Evolutionary conservation across 768 basidiomycete genomes (phyloP).

Genomic region (Phlebiopsis gigantea): DNA sequence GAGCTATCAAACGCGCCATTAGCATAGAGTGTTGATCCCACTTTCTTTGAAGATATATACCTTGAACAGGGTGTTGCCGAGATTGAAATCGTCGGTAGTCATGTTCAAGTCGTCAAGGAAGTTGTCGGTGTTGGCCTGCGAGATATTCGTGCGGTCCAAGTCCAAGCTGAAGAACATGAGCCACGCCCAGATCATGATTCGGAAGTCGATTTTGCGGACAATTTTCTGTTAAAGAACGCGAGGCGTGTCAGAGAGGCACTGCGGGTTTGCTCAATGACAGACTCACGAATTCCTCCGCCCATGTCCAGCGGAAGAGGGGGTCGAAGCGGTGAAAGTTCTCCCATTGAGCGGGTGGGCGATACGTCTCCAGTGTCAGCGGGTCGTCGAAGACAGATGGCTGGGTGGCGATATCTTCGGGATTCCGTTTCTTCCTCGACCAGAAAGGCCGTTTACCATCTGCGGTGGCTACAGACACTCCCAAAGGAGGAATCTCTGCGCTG

Average conservation of each 20-base stretch:
- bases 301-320: slow-evolving; percentile 63
- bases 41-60: slow-evolving; percentile 15
- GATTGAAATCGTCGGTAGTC: slow-evolving; percentile 59
- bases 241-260: not conserved
- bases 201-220: slow-evolving; percentile 54
- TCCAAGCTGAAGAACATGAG: slow-evolving; percentile 63
- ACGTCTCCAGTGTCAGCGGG: slow-evolving; percentile 42
- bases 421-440: slow-evolving; percentile 25
- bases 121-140: slow-evolving; percentile 67
- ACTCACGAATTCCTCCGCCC: slow-evolving; percentile 56
- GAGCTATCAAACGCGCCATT: slow-evolving; percentile 9
- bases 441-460: slow-evolving; percentile 20
- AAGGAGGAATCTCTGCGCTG: slow-evolving; percentile 11
- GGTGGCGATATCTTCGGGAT: slow-evolving; percentile 52
- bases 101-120: slow-evolving; percentile 54
- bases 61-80: slow-evolving; percentile 59
- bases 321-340: slow-evolving; percentile 65
- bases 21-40: too few relatives aligned
- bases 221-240: slow-evolving; percentile 32
- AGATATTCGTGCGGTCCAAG: slow-evolving; percentile 55
- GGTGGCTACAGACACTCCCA: slow-evolving; percentile 16
- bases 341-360: slow-evolving; percentile 47
- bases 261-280: not conserved
- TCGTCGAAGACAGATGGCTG: slow-evolving; percentile 62
- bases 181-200: slow-evolving; percentile 57